phyloP scores from a whole-genome alignment of 116 monocot species.

The Cymodocea nodosa region DNA sequence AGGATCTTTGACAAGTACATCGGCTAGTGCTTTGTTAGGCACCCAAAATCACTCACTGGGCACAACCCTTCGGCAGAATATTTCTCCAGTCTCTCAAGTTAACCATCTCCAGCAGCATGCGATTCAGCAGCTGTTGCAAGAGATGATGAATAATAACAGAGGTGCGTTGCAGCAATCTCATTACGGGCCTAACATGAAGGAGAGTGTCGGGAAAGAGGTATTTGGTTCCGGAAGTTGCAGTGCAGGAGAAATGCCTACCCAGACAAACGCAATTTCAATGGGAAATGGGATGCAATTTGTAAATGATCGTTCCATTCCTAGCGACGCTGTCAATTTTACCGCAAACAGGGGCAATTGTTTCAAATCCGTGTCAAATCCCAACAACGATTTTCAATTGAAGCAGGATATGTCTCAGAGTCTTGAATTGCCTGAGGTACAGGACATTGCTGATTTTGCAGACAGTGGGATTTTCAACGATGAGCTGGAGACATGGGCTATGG shows the following conservation, averaged over 20 bases:
- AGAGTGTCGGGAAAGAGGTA: slow-evolving; percentile 14
- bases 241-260: slow-evolving; percentile 4
- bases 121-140: slow-evolving; percentile 68
- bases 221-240: slow-evolving; percentile 8
- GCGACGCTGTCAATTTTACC: slow-evolving; percentile 1
- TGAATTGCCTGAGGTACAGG: slow-evolving; percentile 43
- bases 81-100: slow-evolving; percentile 20
- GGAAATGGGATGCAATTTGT: slow-evolving; percentile 10
- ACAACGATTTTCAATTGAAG: slow-evolving; percentile 1
- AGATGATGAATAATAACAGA: slow-evolving; percentile 40
- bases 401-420: slow-evolving; percentile 1
- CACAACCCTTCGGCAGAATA: slow-evolving; percentile 17
- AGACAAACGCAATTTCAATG: slow-evolving; percentile 7
- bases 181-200: slow-evolving; percentile 2
- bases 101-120: slow-evolving; percentile 58
- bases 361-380: slow-evolving; percentile 25
- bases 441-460: slow-evolving; percentile 32
- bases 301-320: slow-evolving; percentile 9
- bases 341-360: slow-evolving; percentile 43
- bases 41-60: slow-evolving; percentile 19
- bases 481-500: slow-evolving; percentile 13
- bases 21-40: slow-evolving; percentile 7
- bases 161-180: slow-evolving; percentile 18
- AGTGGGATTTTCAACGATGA: slow-evolving; percentile 31
- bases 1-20: slow-evolving; percentile 11